phyloP scores from a whole-genome alignment of 345 rosid species.

The Ricinus communis region DNA sequence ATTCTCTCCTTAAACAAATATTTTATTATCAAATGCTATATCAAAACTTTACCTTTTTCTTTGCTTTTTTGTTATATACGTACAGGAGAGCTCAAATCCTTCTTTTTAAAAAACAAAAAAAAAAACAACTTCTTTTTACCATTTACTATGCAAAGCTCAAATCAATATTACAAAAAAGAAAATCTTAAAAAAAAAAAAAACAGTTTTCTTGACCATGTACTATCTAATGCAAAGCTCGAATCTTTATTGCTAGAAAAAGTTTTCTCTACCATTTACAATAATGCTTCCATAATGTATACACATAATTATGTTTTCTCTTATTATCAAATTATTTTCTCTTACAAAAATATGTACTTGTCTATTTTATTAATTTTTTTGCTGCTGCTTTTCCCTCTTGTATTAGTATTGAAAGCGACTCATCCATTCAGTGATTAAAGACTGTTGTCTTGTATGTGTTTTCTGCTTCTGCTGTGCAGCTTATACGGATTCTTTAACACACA shows the following conservation, averaged over 20 bases:
- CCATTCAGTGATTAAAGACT: slow-evolving; percentile 33
- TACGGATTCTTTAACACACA: slow-evolving; percentile 15
- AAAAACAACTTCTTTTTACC: background rate
- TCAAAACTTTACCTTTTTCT: slow-evolving; percentile 4
- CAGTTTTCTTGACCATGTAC: too few relatives aligned
- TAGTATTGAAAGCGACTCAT: slow-evolving; percentile 37
- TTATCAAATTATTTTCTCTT: too few relatives aligned
- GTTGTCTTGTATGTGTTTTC: slow-evolving; percentile 19
- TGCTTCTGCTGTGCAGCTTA: slow-evolving; percentile 16
- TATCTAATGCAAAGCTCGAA: background rate
- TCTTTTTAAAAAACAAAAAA: background rate
- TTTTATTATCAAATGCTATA: slow-evolving; percentile 16
- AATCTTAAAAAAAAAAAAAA: too few relatives aligned
- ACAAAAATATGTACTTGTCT: too few relatives aligned
- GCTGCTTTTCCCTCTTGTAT: background rate
- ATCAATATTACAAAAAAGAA: too few relatives aligned
- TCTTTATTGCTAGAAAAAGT: background rate
- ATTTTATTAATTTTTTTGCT: too few relatives aligned
- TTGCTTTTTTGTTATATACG: background rate
- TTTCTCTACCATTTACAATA: too few relatives aligned
- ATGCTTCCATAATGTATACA: too few relatives aligned
- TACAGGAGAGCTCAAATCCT: too few relatives aligned
- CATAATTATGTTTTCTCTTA: too few relatives aligned
- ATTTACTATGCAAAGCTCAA: too few relatives aligned
- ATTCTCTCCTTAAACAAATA: slow-evolving; percentile 16